phyloP scores from a whole-genome alignment of 2,329 filamentous ascomycete genomes.

The Trichocomaceae sp. region DNA sequence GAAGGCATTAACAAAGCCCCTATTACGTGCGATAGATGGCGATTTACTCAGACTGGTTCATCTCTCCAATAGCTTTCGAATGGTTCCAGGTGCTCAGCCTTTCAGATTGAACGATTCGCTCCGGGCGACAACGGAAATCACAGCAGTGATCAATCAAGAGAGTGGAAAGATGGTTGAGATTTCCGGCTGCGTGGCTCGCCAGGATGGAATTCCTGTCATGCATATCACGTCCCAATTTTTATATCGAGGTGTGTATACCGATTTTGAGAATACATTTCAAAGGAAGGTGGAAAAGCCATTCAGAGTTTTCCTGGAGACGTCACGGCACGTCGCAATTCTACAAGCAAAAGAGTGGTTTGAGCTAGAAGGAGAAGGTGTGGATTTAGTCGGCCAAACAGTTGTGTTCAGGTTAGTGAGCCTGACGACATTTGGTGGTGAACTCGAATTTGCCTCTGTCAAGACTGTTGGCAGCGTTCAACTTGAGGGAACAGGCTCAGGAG shows the following conservation, averaged over 20 bases:
- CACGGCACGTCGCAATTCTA: conserved; percentile 86
- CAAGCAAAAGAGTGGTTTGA: conserved; percentile 92
- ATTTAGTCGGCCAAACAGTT: conserved; percentile 84
- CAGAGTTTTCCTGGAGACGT: conserved; percentile 77
- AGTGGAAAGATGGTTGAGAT: conserved; percentile 99
- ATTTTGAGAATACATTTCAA: conserved; percentile 98
- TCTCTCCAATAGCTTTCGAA: conserved; percentile 93
- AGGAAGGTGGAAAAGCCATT: conserved; percentile 92
- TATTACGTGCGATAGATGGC: conserved; percentile 93
- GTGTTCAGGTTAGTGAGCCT: conserved; percentile 92
- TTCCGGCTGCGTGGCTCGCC: conserved; percentile 76
- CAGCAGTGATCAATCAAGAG: conserved; percentile 93
- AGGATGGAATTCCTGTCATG: conserved; percentile 83
- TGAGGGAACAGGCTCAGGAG: conserved; percentile 63
- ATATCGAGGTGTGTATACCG: conserved; percentile 84
- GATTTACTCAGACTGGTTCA: conserved; percentile 95
- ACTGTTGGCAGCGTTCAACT: conserved; percentile 65
- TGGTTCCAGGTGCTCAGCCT: conserved; percentile 89
- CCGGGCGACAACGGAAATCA: conserved; percentile 88
- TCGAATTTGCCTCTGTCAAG: conserved; percentile 56
- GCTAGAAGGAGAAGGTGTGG: conserved; percentile 90
- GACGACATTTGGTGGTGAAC: conserved; percentile 64
- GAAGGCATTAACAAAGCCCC: conserved; percentile 99
- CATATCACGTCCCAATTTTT: conserved; percentile 97
- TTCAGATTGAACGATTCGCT: conserved; percentile 92